A percentile compares a stretch with the other conserved stretches of the same genome.
Conservation (phyloP, 1,284 basidiomycete genomes). For the Ceratobasidium sp. region DNA sequence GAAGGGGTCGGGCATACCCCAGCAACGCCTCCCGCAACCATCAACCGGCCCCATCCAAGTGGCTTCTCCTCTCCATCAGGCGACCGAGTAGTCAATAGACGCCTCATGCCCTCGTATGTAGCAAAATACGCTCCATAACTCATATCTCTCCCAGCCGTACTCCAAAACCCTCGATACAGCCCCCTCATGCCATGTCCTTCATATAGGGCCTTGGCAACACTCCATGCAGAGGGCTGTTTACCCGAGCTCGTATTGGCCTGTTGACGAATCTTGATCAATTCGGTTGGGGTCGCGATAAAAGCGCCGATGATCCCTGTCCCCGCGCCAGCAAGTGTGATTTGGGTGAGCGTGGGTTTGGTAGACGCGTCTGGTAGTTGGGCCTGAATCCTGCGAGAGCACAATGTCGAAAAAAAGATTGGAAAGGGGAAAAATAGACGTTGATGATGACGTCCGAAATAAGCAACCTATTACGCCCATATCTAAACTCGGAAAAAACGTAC, state of each 20-base stretch:
- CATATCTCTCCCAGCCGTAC: slow-evolving; percentile 75
- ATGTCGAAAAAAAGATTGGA: slow-evolving; percentile 1
- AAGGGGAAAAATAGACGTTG: too few relatives aligned
- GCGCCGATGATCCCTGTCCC: slow-evolving; percentile 78
- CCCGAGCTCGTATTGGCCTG: slow-evolving; percentile 60
- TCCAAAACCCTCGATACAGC: slow-evolving; percentile 76
- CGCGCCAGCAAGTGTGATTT: slow-evolving; percentile 77
- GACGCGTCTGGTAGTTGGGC: slow-evolving; percentile 58
- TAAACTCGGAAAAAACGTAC: slow-evolving; percentile 1
- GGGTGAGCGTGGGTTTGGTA: slow-evolving; percentile 64
- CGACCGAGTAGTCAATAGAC: slow-evolving; percentile 57
- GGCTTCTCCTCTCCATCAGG: slow-evolving; percentile 36
- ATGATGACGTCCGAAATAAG: not conserved
- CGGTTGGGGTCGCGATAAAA: slow-evolving; percentile 81
- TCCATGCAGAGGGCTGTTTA: slow-evolving; percentile 54
- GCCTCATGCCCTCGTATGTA: slow-evolving; percentile 79
- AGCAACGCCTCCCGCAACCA: slow-evolving; percentile 80
- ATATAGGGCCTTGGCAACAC: slow-evolving; percentile 64
- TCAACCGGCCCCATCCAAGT: slow-evolving; percentile 66
- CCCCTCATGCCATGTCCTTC: slow-evolving; percentile 65
- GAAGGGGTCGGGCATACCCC: slow-evolving; percentile 53
- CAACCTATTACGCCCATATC: not conserved
- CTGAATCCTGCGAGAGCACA: slow-evolving; percentile 53
- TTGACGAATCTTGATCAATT: slow-evolving; percentile 87
- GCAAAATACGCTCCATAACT: slow-evolving; percentile 82